Percentiles rank a stretch among this genome's conserved stretches.
Evolutionary conservation across 106 monocot genomes (phyloP).

Genomic region (Platanthera zijinensis): DNA sequence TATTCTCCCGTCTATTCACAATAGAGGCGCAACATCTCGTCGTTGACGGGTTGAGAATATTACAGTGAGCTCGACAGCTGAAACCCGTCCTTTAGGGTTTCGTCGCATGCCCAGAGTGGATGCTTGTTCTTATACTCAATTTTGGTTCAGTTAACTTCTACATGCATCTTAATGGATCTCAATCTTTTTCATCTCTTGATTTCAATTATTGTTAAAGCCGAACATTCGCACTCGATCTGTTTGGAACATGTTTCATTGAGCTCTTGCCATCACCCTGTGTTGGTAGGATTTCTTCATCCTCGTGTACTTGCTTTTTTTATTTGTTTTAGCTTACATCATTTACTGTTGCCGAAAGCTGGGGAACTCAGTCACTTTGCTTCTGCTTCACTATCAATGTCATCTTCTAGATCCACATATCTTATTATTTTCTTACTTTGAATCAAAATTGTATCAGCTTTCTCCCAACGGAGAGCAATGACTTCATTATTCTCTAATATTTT

Average conservation of each 20-base stretch:
- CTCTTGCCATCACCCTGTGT: neutral
- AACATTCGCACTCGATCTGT: constrained; percentile 1
- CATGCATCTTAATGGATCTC: neutral
- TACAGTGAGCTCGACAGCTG: neutral
- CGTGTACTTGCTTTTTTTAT: neutral
- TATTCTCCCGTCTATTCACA: no score
- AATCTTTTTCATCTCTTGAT: neutral
- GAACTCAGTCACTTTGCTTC: constrained; percentile 17
- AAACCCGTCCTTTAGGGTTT: neutral
- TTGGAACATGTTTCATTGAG: neutral
- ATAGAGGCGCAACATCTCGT: no score
- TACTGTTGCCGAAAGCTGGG: constrained; percentile 13
- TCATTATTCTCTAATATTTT: neutral
- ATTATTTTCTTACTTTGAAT: neutral
- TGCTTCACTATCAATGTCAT: constrained; percentile 22
- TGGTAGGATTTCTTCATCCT: neutral
- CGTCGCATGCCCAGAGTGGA: neutral
- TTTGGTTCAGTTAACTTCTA: neutral
- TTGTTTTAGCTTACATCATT: neutral
- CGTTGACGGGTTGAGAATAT: neutral
- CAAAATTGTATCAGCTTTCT: neutral
- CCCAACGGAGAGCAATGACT: neutral
- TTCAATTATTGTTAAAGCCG: neutral
- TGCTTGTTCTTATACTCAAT: neutral
- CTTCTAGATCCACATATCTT: constrained; percentile 28